These are phyloP conservation scores for Comarum palustre DNA, from an alignment of 306 rosid genomes.

Conservation along the genomic window DNA sequence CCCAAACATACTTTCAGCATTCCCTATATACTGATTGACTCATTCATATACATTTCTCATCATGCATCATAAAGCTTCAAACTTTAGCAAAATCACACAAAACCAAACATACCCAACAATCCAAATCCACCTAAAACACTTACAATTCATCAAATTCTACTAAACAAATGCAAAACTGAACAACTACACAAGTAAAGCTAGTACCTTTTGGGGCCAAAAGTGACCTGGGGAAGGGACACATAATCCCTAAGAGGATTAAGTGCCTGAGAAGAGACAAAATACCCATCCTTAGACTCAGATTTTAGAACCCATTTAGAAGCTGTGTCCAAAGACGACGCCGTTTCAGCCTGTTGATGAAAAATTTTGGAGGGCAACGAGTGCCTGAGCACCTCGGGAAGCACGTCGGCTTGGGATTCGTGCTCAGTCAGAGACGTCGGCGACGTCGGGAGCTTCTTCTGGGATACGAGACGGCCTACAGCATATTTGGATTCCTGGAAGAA, in stretches of 20 bases:
- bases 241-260: slow-evolving; percentile 74
- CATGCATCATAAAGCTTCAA: slow-evolving; percentile 13
- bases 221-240: slow-evolving; percentile 74
- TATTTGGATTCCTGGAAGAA: slow-evolving; percentile 88
- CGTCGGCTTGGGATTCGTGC: slow-evolving; percentile 48
- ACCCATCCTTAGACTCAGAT: slow-evolving; percentile 34
- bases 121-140: background rate
- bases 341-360: slow-evolving; percentile 26
- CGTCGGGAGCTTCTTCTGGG: slow-evolving; percentile 33
- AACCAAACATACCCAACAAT: background rate
- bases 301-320: slow-evolving; percentile 80
- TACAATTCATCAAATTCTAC: slow-evolving; percentile 2
- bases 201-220: slow-evolving; percentile 89
- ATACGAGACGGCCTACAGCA: slow-evolving; percentile 55
- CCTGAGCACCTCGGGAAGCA: slow-evolving; percentile 75
- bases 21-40: background rate
- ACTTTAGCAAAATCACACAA: background rate
- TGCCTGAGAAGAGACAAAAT: slow-evolving; percentile 45
- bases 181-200: background rate
- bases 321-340: slow-evolving; percentile 36
- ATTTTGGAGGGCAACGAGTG: slow-evolving; percentile 75
- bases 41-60: background rate
- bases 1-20: background rate
- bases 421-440: slow-evolving; percentile 22
- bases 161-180: slow-evolving; percentile 1